Evolutionary conservation across 768 basidiomycete genomes (phyloP).

Genomic region (Amanita fuliginea): DNA sequence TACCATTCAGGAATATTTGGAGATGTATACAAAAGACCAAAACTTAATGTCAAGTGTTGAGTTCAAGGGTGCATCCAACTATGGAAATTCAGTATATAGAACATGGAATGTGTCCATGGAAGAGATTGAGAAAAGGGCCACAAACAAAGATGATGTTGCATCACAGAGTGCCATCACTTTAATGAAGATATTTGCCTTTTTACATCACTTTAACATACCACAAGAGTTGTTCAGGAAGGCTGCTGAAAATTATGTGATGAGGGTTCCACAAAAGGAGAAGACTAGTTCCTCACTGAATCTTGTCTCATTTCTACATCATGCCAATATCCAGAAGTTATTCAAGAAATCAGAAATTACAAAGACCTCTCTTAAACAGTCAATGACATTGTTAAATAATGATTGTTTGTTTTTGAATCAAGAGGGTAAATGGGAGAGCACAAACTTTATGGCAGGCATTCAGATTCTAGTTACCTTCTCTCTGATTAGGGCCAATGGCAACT

Average conservation of each 20-base stretch:
- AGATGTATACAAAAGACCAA: not conserved
- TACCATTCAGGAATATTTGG: not conserved
- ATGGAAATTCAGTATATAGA: not conserved
- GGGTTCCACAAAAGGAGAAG: too few relatives aligned
- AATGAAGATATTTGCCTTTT: not conserved
- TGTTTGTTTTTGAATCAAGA: not conserved
- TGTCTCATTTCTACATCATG: not conserved
- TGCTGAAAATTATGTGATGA: not conserved
- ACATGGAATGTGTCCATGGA: conserved; percentile 2
- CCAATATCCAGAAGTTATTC: too few relatives aligned
- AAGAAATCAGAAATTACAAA: too few relatives aligned
- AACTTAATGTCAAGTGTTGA: not conserved
- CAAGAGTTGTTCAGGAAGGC: not conserved
- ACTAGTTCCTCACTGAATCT: too few relatives aligned
- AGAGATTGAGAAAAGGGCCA: not conserved
- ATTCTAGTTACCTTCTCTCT: too few relatives aligned
- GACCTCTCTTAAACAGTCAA: too few relatives aligned
- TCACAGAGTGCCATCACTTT: not conserved
- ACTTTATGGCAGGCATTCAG: not conserved
- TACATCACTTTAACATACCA: not conserved
- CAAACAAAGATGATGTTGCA: not conserved
- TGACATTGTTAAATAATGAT: not conserved
- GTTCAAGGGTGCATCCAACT: not conserved
- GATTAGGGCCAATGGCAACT: too few relatives aligned
- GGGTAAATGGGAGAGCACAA: conserved; percentile 9